Base-by-base conservation (phyloP, 2,329 filamentous ascomycete species). In the Xylariaceae sp. region DNA sequence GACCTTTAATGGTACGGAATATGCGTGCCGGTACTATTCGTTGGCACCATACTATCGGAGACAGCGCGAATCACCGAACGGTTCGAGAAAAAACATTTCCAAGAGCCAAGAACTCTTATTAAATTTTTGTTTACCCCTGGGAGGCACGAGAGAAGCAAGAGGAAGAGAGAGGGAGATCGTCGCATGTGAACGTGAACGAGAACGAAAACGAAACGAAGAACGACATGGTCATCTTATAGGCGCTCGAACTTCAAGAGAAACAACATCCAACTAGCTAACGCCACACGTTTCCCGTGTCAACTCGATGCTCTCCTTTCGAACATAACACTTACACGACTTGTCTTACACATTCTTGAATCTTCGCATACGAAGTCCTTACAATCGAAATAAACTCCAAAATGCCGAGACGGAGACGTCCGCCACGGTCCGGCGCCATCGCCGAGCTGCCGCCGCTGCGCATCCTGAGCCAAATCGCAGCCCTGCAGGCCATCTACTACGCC, bases 371-470 rank as follows among this genome's bases (percentile, higher is more conserved):
- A 30, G 23, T 65, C 63, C 13, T 47, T 37, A 13, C 23, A 58
- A 35, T 13, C 37, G 34, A 66, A 35, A 35, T 34, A 34, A 50
- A 10, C 48, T 11, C 15, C 30, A 60, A 35, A 34, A 66, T 85
- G 83, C 72, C 82, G 48, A 80, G 82, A 61, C 76, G 82, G 60
- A 78, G 82, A 62, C 79, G 80, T 67, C 82, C 83, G 56, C 83
- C 82, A 55, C 81, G 83, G 68, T 75, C 83, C 51, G 83, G 84
- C 73, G 83, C 83, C 66, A 78, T 85, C 47, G 75, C 81, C 56
- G 83, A 86, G 66, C 79, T 86, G n/a, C 82, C 80, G 9, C 84
- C 84, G 8, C 75, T 85, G 63, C 81, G 79, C 64, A 83, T 86
- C 70, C 78, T 84, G 52, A 73, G 76, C 61, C 84, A 87, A 73